phyloP scores from a whole-genome alignment of 2,329 filamentous ascomycete genomes.

The Scopulariopsis brevicaulis region DNA sequence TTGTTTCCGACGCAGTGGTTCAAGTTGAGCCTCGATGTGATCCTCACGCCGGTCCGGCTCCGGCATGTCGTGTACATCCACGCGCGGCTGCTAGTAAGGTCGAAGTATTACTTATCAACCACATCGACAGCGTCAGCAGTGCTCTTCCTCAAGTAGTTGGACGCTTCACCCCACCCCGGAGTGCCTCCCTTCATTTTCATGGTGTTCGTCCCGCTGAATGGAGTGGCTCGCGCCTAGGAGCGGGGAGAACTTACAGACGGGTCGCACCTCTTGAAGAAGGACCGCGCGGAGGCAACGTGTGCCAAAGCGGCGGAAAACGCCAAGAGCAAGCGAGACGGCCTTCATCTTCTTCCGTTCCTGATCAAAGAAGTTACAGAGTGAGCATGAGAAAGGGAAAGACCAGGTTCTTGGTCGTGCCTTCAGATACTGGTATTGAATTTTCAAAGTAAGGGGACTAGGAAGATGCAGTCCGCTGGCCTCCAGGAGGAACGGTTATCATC shows the following conservation, averaged over 20 bases:
- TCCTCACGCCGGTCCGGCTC: not conserved
- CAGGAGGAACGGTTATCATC: no score
- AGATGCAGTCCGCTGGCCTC: no score
- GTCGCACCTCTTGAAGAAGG: not conserved
- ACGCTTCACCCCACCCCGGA: no score
- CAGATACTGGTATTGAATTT: no score
- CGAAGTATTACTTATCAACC: not conserved
- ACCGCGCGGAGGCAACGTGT: not conserved
- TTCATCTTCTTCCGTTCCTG: not conserved
- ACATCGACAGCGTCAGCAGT: not conserved
- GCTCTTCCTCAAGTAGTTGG: not conserved
- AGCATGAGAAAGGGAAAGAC: no score
- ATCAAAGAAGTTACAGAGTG: no score
- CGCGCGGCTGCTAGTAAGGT: not conserved
- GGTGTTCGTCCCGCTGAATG: no score
- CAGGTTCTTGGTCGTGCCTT: no score
- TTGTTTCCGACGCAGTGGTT: conserved; percentile 3
- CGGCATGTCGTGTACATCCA: not conserved
- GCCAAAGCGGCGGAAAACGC: not conserved
- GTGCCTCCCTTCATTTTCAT: no score
- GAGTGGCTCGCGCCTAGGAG: no score
- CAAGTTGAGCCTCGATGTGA: conserved; percentile 1
- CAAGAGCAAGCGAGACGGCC: not conserved
- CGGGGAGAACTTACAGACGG: not conserved
- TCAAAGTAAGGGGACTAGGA: no score